Percentiles rank a stretch among this genome's conserved stretches.
Conservation (phyloP, 768 basidiomycete genomes). For the Cubamyces lactineus region DNA sequence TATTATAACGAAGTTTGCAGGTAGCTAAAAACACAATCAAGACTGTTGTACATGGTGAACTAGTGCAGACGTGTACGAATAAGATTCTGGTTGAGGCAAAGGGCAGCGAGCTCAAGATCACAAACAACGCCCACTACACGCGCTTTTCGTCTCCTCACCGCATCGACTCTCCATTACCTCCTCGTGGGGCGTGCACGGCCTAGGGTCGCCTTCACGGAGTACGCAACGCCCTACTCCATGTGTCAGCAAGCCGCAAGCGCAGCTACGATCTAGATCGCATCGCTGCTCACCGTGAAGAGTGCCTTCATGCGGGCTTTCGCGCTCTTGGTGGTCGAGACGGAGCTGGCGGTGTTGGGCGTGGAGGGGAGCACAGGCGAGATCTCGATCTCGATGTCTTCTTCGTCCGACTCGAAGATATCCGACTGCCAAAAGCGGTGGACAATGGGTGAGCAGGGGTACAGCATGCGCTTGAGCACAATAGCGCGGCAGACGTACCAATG, state of each 20-base stretch:
- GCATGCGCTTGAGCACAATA: not conserved
- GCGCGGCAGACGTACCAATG: slow-evolving; percentile 17
- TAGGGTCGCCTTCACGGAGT: slow-evolving; percentile 9
- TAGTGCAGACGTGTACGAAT: no score
- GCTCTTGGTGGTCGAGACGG: slow-evolving; percentile 14
- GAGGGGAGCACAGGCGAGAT: slow-evolving; percentile 24
- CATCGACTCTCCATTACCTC: not conserved
- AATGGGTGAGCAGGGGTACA: not conserved
- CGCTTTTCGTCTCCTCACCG: no score
- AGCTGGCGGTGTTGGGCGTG: slow-evolving; percentile 16
- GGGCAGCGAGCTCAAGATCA: no score
- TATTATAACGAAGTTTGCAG: no score
- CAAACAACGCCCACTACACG: no score
- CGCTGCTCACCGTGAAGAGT: slow-evolving; percentile 11
- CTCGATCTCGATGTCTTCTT: slow-evolving; percentile 27
- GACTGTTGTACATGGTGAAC: no score
- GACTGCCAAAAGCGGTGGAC: slow-evolving; percentile 11
- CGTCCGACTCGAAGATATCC: slow-evolving; percentile 30
- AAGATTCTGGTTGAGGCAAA: no score
- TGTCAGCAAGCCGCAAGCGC: not conserved
- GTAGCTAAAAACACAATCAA: no score
- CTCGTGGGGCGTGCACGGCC: slow-evolving; percentile 7
- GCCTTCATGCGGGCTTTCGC: slow-evolving; percentile 17
- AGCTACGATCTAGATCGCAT: not conserved
- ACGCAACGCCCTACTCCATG: slow-evolving; percentile 2